Percentiles rank a stretch among this genome's conserved stretches.
Evolutionary conservation across 345 rosid genomes (phyloP).

Genomic region (Ceriops zippeliana): DNA sequence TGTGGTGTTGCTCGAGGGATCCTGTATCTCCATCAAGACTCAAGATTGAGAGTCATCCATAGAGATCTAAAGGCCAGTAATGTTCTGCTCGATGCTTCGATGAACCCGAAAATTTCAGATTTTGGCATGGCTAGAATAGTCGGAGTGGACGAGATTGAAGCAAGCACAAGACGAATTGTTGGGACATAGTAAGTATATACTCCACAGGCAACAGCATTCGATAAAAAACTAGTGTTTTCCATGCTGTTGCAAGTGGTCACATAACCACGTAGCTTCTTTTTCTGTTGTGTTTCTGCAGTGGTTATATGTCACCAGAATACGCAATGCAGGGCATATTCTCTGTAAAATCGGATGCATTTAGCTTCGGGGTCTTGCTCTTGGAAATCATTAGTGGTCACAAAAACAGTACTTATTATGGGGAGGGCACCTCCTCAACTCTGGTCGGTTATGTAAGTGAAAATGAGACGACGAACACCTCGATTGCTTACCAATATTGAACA

Average conservation of each 20-base stretch:
- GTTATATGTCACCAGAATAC: slow-evolving; percentile 37
- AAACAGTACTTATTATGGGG: slow-evolving; percentile 22
- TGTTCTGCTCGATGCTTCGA: slow-evolving; percentile 15
- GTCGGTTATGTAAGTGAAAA: slow-evolving; percentile 54
- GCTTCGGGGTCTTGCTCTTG: slow-evolving; percentile 26
- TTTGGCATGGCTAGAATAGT: slow-evolving; percentile 34
- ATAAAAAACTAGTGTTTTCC: neutral
- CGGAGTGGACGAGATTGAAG: slow-evolving; percentile 22
- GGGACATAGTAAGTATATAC: slow-evolving; percentile 29
- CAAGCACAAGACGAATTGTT: slow-evolving; percentile 23
- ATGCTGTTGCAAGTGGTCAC: too few relatives aligned
- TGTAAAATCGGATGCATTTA: slow-evolving; percentile 27
- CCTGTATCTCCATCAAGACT: slow-evolving; percentile 23
- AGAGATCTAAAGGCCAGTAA: slow-evolving; percentile 31
- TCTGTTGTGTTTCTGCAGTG: neutral
- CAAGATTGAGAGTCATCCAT: slow-evolving; percentile 24
- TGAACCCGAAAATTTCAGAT: slow-evolving; percentile 32
- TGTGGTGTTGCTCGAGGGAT: slow-evolving; percentile 29
- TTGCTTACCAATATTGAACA: too few relatives aligned
- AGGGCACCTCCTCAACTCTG: slow-evolving; percentile 26
- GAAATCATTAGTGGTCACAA: slow-evolving; percentile 15
- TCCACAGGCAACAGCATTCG: neutral
- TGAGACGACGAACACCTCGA: neutral
- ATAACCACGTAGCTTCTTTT: too few relatives aligned
- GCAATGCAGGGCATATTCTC: slow-evolving; percentile 32